These are phyloP conservation scores for Claviceps sorghi DNA, from an alignment of 2,329 filamentous ascomycete genomes.

Conservation along the genomic window DNA sequence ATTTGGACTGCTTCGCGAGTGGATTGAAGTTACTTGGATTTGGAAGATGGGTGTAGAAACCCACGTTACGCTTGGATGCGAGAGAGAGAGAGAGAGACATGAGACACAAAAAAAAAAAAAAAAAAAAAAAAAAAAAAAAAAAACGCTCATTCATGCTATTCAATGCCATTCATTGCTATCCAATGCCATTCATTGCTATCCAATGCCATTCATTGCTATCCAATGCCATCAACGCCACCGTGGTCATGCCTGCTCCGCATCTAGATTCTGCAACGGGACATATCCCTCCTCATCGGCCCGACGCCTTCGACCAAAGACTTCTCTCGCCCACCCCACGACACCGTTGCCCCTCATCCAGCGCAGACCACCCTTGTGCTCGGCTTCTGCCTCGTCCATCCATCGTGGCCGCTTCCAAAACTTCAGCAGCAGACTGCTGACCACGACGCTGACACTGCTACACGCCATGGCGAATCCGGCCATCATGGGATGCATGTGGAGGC, in stretches of 20 bases:
- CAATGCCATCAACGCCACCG: not conserved
- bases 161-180: too few species aligned
- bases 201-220: not conserved
- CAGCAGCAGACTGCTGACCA: slow-evolving; percentile 66
- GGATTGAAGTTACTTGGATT: too few species aligned
- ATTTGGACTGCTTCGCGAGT: too few species aligned
- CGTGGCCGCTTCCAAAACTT: slow-evolving; percentile 72
- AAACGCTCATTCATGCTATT: not conserved
- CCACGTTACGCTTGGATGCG: too few species aligned
- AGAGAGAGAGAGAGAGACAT: too few species aligned
- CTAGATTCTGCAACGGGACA: slow-evolving; percentile 41
- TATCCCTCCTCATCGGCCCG: slow-evolving; percentile 40
- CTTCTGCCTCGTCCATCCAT: slow-evolving; percentile 67
- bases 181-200: not conserved
- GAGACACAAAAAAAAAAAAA: too few species aligned
- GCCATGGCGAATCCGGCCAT: slow-evolving; percentile 93
- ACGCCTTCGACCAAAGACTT: slow-evolving; percentile 23
- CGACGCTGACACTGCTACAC: slow-evolving; percentile 76
- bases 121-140: too few species aligned
- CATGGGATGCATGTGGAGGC: slow-evolving; percentile 80
- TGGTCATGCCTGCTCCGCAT: slow-evolving; percentile 14
- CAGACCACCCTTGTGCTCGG: slow-evolving; percentile 41
- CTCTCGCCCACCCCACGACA: slow-evolving; percentile 27
- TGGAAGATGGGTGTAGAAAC: too few species aligned
- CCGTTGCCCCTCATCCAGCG: slow-evolving; percentile 28